Evolutionary conservation across 495 filamentous ascomycete species (phyloP).

Genomic region (Penicillium angulare): DNA sequence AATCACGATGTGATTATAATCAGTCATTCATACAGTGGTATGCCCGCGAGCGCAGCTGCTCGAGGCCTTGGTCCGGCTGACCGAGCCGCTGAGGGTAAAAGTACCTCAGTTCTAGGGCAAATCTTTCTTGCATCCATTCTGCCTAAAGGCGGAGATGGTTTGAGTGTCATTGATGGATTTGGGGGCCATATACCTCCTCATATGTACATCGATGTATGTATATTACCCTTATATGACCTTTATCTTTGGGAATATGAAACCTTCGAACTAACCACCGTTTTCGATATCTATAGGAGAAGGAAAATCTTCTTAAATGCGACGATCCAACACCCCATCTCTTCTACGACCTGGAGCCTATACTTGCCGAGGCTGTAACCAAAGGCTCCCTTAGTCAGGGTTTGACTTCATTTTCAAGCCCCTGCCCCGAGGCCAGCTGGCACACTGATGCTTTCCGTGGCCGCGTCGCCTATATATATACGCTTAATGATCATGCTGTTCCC

Average conservation of each 20-base stretch:
- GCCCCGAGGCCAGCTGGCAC: neutral
- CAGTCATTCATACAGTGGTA: neutral
- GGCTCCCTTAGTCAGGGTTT: neutral
- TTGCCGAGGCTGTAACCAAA: neutral
- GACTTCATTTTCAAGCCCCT: neutral
- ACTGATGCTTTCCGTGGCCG: neutral
- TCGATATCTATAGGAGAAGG: neutral
- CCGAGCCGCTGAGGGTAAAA: neutral
- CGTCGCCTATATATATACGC: neutral
- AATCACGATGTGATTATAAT: neutral
- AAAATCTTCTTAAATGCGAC: neutral
- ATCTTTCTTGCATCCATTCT: neutral
- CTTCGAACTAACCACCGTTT: neutral
- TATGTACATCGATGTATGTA: neutral
- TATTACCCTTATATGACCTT: neutral
- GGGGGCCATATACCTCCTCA: neutral
- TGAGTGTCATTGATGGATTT: neutral
- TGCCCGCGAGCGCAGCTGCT: neutral
- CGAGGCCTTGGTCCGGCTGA: neutral
- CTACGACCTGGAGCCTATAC: neutral
- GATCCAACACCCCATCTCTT: neutral
- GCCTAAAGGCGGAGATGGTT: neutral
- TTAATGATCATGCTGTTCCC: neutral
- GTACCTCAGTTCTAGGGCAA: neutral
- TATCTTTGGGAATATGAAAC: neutral